Percentiles rank a stretch among this genome's conserved stretches.
Evolutionary conservation across 805 yeast species (phyloP).

Genomic region (Nakazawaea peltata): DNA sequence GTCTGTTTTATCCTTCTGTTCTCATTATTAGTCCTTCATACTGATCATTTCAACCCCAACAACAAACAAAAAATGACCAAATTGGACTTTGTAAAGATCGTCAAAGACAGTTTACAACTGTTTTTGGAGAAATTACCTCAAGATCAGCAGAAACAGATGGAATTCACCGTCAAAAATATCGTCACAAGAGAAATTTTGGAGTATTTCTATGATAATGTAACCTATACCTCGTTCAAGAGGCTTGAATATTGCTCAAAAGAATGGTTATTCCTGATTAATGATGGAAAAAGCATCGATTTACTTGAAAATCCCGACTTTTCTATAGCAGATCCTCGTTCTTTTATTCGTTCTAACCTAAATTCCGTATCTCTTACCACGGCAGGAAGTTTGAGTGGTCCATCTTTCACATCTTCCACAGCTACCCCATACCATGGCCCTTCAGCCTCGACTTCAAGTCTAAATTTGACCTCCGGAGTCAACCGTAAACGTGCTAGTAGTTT

Average conservation of each 20-base stretch:
- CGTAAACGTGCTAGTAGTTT: conserved; percentile 8
- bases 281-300: neutral
- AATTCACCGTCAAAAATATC: conserved; percentile 12
- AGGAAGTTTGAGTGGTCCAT: no score
- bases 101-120: conserved; percentile 17
- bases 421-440: no score
- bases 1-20: conserved; percentile 57
- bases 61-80: conserved; percentile 63
- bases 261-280: conserved; percentile 1
- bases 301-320: neutral
- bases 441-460: no score
- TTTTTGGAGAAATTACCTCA: conserved; percentile 15
- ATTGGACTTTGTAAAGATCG: conserved; percentile 47
- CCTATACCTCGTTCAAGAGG: conserved; percentile 47
- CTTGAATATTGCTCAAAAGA: conserved; percentile 23
- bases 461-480: neutral
- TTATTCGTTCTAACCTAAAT: conserved; percentile 2
- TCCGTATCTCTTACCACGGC: conserved; percentile 4
- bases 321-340: neutral
- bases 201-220: conserved; percentile 63
- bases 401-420: no score
- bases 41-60: conserved; percentile 62
- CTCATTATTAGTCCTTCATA: conserved; percentile 63
- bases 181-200: conserved; percentile 35
- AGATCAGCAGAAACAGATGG: conserved; percentile 24